Base-by-base conservation (phyloP, 2,329 filamentous ascomycete species). In the Nigrospora osmanthi region DNA sequence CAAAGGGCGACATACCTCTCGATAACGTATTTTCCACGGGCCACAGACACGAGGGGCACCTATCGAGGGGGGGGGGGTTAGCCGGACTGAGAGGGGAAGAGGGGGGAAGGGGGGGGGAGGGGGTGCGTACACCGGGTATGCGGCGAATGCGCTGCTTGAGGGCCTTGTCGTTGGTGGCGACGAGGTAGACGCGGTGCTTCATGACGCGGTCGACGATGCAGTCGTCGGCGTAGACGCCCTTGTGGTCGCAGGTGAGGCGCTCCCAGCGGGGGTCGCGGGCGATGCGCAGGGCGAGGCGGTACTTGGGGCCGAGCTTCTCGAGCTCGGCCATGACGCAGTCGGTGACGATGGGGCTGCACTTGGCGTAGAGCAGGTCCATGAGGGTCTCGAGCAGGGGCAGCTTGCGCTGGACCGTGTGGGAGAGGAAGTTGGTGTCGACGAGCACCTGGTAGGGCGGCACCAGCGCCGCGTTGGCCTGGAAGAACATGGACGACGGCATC, bases 331-430 rank as follows among this genome's bases (percentile, higher is more conserved):
- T 83, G 54, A 83, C 83, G 69, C 86, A 90, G 53, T 80, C 78
- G 2, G 89, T 95, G 53, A 97, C 89, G 52, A 93, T 85, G 15
- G 89, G 89, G 17, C 83, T 88, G 63, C 87, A 93, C 58, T 94
- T 94, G 15, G 91, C 91, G 63, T 90, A 95, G 5, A 98, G 76
- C 44, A 87, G 86, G 64, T 96, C 89, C 88, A 96, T 95, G 72
- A 90, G 78, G 2, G 79, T 77, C 36, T 50, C 53, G 36, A 40
- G 76, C 12, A 97, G 71, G 32, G 90, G 88, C 16, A 97, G 79
- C 69, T 98, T 97, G 54, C 85, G 81, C 65, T 90, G 87, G 2
- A 97, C 87, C 0, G 89, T 93, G 66, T 95, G 89, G 35, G 83
- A 88, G 51, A 95, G 76, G 61, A 95, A 95, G 62, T 95, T 95